phyloP scores from a whole-genome alignment of 495 filamentous ascomycete genomes.

The Pseudoneurospora amorphoporcata region DNA sequence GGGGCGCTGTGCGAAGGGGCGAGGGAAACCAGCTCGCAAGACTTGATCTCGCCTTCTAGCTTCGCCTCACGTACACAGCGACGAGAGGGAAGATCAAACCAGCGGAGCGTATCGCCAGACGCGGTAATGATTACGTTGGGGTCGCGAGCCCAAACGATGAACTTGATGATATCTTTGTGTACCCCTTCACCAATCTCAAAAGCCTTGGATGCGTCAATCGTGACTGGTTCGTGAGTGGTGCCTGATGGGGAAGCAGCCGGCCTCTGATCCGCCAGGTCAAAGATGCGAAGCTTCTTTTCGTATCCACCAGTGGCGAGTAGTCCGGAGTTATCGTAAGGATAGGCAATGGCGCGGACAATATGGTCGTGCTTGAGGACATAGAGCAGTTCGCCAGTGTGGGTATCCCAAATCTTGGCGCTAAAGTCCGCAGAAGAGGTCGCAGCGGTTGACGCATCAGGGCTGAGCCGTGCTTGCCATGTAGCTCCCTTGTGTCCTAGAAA shows the following conservation, averaged over 20 bases:
- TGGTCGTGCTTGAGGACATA: conserved; percentile 84
- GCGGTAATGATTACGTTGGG: conserved; percentile 81
- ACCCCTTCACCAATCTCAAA: conserved; percentile 81
- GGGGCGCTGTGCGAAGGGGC: conserved; percentile 29
- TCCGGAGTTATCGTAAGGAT: conserved; percentile 67
- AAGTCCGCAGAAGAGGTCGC: conserved; percentile 94
- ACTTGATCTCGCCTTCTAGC: conserved; percentile 75
- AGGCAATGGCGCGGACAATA: conserved; percentile 88
- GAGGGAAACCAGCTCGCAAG: conserved; percentile 70
- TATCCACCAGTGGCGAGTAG: conserved; percentile 83
- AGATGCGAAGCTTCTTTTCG: conserved; percentile 94
- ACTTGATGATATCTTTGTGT: conserved; percentile 83
- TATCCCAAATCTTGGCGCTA: conserved; percentile 96
- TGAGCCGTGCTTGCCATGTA: conserved; percentile 89
- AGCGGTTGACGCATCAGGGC: conserved; percentile 75
- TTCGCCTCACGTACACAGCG: conserved; percentile 57
- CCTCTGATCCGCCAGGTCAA: conserved; percentile 57
- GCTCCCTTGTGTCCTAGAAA: conserved; percentile 98
- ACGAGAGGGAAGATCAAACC: conserved; percentile 81
- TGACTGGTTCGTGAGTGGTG: conserved; percentile 16
- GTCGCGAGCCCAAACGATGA: conserved; percentile 83
- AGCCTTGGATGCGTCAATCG: conserved; percentile 40
- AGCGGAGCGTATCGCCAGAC: conserved; percentile 82
- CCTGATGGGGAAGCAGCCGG: conserved; percentile 11
- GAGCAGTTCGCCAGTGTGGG: conserved; percentile 82